A percentile compares a stretch with the other conserved stretches of the same genome.
Evolutionary conservation across 176 grass and related monocot species (phyloP).

Genomic region (Carex littledalei): DNA sequence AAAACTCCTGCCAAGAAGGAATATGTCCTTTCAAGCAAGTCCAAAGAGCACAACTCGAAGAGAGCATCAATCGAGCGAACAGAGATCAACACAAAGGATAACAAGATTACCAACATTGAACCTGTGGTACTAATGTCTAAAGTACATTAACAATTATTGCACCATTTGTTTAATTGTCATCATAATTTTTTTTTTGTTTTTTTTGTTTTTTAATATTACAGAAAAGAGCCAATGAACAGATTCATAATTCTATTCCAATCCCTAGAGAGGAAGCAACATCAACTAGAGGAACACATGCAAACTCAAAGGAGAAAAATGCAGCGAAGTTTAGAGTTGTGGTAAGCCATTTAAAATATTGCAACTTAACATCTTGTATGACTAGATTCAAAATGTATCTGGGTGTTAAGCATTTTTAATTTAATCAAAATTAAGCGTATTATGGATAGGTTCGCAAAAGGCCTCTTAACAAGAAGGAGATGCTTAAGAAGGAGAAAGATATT

Average conservation of each 20-base stretch:
- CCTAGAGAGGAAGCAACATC: not conserved
- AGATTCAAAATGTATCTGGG: slow-evolving; percentile 11
- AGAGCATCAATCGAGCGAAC: not conserved
- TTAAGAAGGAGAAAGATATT: slow-evolving; percentile 60
- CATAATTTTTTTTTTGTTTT: not conserved
- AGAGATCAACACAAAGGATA: not conserved
- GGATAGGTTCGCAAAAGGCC: slow-evolving; percentile 64
- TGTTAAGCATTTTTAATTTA: slow-evolving; percentile 5
- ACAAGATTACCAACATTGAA: not conserved
- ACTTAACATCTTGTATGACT: not conserved
- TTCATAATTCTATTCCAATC: not conserved
- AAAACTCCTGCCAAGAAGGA: not conserved
- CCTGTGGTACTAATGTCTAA: not conserved
- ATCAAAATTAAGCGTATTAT: slow-evolving; percentile 9
- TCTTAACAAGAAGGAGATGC: slow-evolving; percentile 61
- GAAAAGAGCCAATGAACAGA: slow-evolving; percentile 6
- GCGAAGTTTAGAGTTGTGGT: slow-evolving; percentile 55
- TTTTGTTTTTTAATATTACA: slow-evolving; percentile 4
- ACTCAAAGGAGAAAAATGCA: slow-evolving; percentile 35
- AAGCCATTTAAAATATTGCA: slow-evolving; percentile 7
- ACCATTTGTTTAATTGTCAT: not conserved
- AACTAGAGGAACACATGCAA: slow-evolving; percentile 21
- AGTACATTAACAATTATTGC: not conserved
- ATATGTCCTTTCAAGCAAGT: not conserved
- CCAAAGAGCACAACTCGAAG: not conserved